Evolutionary conservation across 2,329 filamentous ascomycete genomes (phyloP), one percentile per base, ranked within the genome.

Genomic region (Ophiocordyceps sinensis): DNA sequence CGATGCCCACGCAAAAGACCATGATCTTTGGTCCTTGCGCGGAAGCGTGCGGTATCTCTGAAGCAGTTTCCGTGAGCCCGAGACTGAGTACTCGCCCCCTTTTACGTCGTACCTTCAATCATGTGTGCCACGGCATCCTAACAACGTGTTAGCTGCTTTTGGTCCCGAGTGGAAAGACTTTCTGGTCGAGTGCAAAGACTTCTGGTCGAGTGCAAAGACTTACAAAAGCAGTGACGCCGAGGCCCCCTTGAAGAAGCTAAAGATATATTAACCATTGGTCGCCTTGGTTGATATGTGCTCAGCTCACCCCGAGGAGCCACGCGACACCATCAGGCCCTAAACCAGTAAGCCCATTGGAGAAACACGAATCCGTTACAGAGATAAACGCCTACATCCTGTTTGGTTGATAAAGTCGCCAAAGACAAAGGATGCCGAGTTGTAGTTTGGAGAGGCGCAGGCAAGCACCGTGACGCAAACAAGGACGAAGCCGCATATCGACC

Each of bases 401-500:
- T 49, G 45, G 29, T 59, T 59, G 44, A 56, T 53, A 1, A 59
- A 59, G 0, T 52, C 46, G 2, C 54, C 45, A 23, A 59, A 59
- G 0, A 58, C 55, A 28, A 57, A 59, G 3, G 49, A 49, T 1
- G 50, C 53, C 0, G 52, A 54, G 3, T 49, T 55, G 53, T 74
- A 85, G 45, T 78, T 64, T 0, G 77, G 77, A 2, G 79, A 71
- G 0, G 78, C 67, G 48, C 76, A 81, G 2, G 77, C 68, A 29
- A 86, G 64, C 0, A 82, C 63, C 0, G 79, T 81, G 45, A 84
- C 82, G 35, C 67, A 80, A 41, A 85, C 81, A 41, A 85, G 62
- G 14, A 72, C 62, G 48, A 85, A 84, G 0, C 82, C 82, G 2
- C 67, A 59, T 2, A 85, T 65, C 0, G 76, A 82, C 81, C 81